Base-by-base conservation (phyloP, 2,329 filamentous ascomycete species). In the Didymella arachidicola region DNA sequence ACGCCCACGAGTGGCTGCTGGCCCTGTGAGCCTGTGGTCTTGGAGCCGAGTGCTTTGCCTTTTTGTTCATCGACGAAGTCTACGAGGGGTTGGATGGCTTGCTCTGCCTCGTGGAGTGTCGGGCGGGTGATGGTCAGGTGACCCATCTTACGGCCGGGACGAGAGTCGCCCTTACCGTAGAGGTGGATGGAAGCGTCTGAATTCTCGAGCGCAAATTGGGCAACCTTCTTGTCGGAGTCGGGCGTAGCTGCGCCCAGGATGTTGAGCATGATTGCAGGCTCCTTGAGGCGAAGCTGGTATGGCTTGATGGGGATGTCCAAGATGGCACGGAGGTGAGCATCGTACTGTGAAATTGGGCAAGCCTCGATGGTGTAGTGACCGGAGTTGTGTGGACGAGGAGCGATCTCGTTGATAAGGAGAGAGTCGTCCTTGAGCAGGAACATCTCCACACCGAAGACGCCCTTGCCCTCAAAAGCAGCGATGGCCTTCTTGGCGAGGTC, bases 361-460 rank as follows among this genome's bases (percentile, higher is more conserved):
- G 92, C 91, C 80, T 99, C 94, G 64, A 98, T 98, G 2, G 91
- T 96, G 79, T 93, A 94, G 78, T 98, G 95, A 0, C 95, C 95
- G 0, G 92, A 96, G 80, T 97, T 97, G 79, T 97, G 93, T 49
- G 87, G 86, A 38, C 92, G 84, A 12, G 91, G 92, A 0, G 92
- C 92, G 63, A 96, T 89, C 78, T 97, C 93, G 77, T 96, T 97
- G 68, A 97, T 84, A 57, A 96, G 79, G 1, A 97, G 83, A 1
- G 81, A 81, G 58, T 83, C 87, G 68, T 95, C 87, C 47, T 87
- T 80, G 11, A 93, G 84, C 3, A 98, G 79, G 79, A 99, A 99
- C 87, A 98, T 91, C 79, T 99, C 95, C 0, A 98, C 94, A 0
- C 94, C 95, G 77, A 97, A 99, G 30, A 97, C 91, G 63, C 95